Conservation (phyloP, 2,329 filamentous ascomycete species). For the Colletotrichum chlorophyti region DNA sequence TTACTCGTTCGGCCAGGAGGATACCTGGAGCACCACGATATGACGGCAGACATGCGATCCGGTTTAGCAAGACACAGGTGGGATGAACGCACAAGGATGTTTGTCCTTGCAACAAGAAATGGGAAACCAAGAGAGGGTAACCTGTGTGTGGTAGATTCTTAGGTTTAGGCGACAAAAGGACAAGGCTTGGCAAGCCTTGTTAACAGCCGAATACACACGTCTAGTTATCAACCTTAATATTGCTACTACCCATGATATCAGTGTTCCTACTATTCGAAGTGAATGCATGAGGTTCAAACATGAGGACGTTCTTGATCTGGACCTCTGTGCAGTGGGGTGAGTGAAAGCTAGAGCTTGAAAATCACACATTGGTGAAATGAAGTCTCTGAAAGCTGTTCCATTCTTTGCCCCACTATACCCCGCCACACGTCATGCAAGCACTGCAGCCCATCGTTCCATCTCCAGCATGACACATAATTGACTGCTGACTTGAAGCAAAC, state of each 20-base stretch:
- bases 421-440: constrained; percentile 29
- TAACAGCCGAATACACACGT: background rate
- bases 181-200: background rate
- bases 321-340: too few relatives aligned
- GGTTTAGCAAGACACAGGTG: background rate
- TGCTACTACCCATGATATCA: background rate
- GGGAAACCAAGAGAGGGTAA: background rate
- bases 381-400: background rate
- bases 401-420: constrained; percentile 26
- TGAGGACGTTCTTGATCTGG: too few relatives aligned
- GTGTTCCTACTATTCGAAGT: too few relatives aligned
- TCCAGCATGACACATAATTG: constrained; percentile 28
- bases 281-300: too few relatives aligned
- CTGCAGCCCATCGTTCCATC: too few relatives aligned
- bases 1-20: background rate
- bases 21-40: background rate
- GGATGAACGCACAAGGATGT: background rate
- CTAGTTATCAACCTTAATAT: background rate
- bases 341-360: too few relatives aligned
- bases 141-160: background rate
- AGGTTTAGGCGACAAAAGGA: background rate
- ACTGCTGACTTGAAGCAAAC: background rate
- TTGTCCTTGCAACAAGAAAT: background rate
- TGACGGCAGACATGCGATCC: background rate
- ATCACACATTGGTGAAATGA: too few relatives aligned